phyloP scores from a whole-genome alignment of 495 filamentous ascomycete genomes.

The Penicilliopsis zonata region DNA sequence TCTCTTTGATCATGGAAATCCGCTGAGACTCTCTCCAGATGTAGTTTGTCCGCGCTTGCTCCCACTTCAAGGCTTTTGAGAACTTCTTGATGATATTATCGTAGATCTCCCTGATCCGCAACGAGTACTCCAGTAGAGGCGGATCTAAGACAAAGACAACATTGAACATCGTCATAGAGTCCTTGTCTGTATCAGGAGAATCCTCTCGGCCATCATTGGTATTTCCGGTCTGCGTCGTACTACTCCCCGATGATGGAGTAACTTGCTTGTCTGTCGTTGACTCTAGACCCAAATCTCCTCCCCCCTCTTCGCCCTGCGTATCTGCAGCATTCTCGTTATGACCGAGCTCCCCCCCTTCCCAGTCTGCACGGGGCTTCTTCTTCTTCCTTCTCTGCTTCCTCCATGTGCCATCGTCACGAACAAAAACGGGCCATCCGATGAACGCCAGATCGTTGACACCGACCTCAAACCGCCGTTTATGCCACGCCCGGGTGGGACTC shows the following conservation, averaged over 20 bases:
- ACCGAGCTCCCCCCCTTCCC: conserved; percentile 28
- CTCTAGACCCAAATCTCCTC: too few relatives aligned
- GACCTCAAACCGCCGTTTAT: conserved; percentile 80
- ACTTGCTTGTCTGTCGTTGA: conserved; percentile 16
- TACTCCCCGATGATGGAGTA: conserved; percentile 20
- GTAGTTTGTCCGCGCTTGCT: conserved; percentile 76
- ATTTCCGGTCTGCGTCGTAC: conserved; percentile 27
- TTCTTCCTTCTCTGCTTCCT: conserved; percentile 59
- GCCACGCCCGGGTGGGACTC: conserved; percentile 65
- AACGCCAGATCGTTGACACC: conserved; percentile 75
- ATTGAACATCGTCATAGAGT: conserved; percentile 90
- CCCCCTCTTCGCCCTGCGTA: conserved; percentile 15
- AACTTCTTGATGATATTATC: conserved; percentile 81
- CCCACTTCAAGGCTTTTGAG: conserved; percentile 78
- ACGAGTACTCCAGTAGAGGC: conserved; percentile 60
- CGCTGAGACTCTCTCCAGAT: conserved; percentile 77
- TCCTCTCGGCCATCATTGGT: conserved; percentile 18
- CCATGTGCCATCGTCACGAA: conserved; percentile 79
- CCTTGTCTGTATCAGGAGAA: conserved; percentile 38
- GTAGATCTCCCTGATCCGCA: conserved; percentile 68
- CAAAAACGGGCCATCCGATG: conserved; percentile 78
- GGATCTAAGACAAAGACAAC: conserved; percentile 84
- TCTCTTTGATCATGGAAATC: conserved; percentile 66
- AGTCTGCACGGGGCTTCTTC: conserved; percentile 24
- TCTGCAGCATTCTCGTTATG: conserved; percentile 33